Evolutionary conservation across 2,329 filamentous ascomycete genomes (phyloP).

Genomic region (Calonectria hongkongensis): DNA sequence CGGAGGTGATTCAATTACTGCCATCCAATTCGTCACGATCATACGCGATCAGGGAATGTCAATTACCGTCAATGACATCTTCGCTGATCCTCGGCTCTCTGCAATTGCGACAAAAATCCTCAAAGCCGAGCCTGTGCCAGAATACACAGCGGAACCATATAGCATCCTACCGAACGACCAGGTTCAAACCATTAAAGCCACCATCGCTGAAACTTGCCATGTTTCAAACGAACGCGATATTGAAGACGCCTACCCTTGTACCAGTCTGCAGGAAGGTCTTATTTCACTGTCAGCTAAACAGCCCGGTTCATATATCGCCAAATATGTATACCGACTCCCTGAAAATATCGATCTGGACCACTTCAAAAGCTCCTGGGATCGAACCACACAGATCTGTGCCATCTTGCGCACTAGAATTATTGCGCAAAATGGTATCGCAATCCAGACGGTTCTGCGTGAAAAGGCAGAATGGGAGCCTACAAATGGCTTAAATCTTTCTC

Average conservation of each 20-base stretch:
- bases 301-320: constrained; percentile 35
- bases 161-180: background rate
- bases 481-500: background rate
- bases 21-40: constrained; percentile 50
- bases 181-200: background rate
- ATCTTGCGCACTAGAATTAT: constrained; percentile 23
- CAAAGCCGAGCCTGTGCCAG: background rate
- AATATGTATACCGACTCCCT: constrained; percentile 20
- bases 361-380: constrained; percentile 17
- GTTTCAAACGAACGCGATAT: background rate
- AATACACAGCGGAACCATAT: background rate
- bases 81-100: constrained; percentile 48
- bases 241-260: constrained; percentile 55
- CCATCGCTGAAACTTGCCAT: background rate
- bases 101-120: constrained; percentile 38
- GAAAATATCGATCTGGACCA: background rate
- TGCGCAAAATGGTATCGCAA: background rate
- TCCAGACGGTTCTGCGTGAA: constrained; percentile 9
- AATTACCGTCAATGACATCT: constrained; percentile 62
- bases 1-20: constrained; percentile 33
- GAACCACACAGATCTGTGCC: background rate
- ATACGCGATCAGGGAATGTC: constrained; percentile 2
- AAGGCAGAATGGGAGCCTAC: background rate
- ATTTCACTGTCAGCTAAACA: constrained; percentile 48
- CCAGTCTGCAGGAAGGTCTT: constrained; percentile 60